phyloP scores from a whole-genome alignment of 2,329 filamentous ascomycete genomes.

The Colletotrichum sp. region DNA sequence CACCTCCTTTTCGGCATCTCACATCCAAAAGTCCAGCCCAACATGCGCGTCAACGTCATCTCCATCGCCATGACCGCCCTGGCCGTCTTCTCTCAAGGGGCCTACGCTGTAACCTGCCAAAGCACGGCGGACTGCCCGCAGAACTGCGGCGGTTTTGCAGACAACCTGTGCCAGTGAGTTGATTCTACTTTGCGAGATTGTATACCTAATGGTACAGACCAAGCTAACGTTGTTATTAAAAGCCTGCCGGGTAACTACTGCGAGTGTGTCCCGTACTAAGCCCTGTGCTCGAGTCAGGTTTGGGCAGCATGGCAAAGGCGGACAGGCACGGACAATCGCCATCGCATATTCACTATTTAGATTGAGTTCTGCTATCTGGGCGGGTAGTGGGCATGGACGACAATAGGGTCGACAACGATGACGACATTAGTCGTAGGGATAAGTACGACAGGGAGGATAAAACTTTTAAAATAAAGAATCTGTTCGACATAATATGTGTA shows the following conservation, averaged over 20 bases:
- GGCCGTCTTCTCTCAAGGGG: not conserved
- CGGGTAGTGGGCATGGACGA: not conserved
- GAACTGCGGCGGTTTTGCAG: not conserved
- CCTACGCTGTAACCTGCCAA: not conserved
- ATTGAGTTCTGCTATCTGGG: not conserved
- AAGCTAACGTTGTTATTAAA: not conserved
- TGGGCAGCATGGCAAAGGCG: not conserved
- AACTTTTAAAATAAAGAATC: not conserved
- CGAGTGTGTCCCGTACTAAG: not conserved
- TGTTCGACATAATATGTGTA: not conserved
- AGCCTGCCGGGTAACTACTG: not conserved
- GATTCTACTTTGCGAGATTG: too few species aligned
- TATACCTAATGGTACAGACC: fast-evolving
- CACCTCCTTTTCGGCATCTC: not conserved
- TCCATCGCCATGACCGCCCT: not conserved
- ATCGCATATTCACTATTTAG: not conserved
- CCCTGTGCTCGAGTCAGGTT: not conserved
- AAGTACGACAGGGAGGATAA: not conserved
- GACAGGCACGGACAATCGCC: not conserved
- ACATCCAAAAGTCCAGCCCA: not conserved
- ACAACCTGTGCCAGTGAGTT: not conserved
- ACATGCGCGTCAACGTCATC: not conserved
- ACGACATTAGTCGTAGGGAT: not conserved
- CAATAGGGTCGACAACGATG: not conserved
- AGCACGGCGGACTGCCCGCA: not conserved